A percentile compares a stretch with the other conserved stretches of the same genome.
Conservation (phyloP, 192 early-diverging fungal species). For the Powellomyces hirtus region DNA sequence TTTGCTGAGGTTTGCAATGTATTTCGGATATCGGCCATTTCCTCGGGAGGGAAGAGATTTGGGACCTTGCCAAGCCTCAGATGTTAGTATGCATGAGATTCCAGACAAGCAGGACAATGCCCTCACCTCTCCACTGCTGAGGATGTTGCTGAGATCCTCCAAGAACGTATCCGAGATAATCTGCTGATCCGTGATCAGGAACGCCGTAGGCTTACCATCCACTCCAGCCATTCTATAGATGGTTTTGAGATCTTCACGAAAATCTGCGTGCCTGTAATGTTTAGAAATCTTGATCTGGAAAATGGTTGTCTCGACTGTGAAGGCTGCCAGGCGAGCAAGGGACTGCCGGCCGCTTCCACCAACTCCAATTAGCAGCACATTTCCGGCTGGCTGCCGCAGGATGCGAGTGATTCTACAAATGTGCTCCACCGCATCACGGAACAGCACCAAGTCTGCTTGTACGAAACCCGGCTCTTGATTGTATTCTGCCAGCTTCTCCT, state of each 20-base stretch:
- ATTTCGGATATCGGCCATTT: conserved; percentile 50
- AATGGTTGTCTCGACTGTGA: conserved; percentile 48
- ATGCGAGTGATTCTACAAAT: conserved; percentile 59
- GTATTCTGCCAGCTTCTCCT: conserved; percentile 56
- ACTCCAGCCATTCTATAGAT: conserved; percentile 50
- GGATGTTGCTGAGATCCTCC: conserved; percentile 58
- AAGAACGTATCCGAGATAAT: conserved; percentile 54
- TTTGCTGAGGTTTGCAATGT: conserved; percentile 31
- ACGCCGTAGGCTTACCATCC: conserved; percentile 53
- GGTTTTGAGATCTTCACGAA: conserved; percentile 56
- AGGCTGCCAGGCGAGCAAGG: conserved; percentile 50
- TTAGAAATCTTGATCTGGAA: conserved; percentile 65
- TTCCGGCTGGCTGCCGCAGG: conserved; percentile 50
- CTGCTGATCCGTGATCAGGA: conserved; percentile 59
- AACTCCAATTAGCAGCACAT: conserved; percentile 57
- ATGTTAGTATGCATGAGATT: neutral
- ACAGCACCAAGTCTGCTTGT: conserved; percentile 54
- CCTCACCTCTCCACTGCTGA: conserved; percentile 58
- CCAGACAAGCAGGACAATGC: neutral
- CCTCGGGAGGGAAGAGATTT: conserved; percentile 52
- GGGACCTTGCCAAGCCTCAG: conserved; percentile 46
- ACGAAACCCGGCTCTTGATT: conserved; percentile 53
- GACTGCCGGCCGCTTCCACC: conserved; percentile 55
- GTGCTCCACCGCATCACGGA: conserved; percentile 58
- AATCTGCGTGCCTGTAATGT: conserved; percentile 55